Conservation (phyloP, 2,329 filamentous ascomycete species). For the Aspergillus floridensis region DNA sequence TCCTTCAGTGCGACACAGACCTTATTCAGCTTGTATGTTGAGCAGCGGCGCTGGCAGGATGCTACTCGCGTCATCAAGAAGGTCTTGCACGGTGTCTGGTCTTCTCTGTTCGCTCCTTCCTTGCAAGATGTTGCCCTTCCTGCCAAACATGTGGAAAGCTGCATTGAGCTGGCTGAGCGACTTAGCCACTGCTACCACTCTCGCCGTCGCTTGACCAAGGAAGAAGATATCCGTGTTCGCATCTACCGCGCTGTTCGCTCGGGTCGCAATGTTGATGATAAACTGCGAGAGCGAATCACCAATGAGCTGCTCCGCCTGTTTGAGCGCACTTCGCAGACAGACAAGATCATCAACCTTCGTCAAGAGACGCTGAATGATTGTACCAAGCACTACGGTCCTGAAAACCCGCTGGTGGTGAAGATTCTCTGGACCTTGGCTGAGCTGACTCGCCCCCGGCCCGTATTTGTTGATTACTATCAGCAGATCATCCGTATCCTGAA, state of each 20-base stretch:
- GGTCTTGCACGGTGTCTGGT: constrained; percentile 49
- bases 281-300: constrained; percentile 28
- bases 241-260: constrained; percentile 36
- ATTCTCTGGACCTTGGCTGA: constrained; percentile 38
- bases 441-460: constrained; percentile 35
- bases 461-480: constrained; percentile 41
- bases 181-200: constrained; percentile 48
- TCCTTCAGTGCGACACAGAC: constrained; percentile 44
- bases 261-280: constrained; percentile 31
- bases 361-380: constrained; percentile 43
- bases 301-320: constrained; percentile 31
- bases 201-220: constrained; percentile 35
- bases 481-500: constrained; percentile 39
- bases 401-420: constrained; percentile 37
- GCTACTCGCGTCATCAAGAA: constrained; percentile 47
- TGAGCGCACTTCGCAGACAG: constrained; percentile 31
- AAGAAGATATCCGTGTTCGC: constrained; percentile 37
- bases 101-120: constrained; percentile 46
- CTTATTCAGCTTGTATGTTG: constrained; percentile 43
- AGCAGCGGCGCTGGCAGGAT: constrained; percentile 49
- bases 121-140: constrained; percentile 48
- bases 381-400: constrained; percentile 32
- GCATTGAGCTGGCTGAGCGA: constrained; percentile 47
- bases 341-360: constrained; percentile 37
- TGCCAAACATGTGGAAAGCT: constrained; percentile 44